Conservation (phyloP, 108 stramenopile genomes). For the Cyclostephanos invisitatus region DNA sequence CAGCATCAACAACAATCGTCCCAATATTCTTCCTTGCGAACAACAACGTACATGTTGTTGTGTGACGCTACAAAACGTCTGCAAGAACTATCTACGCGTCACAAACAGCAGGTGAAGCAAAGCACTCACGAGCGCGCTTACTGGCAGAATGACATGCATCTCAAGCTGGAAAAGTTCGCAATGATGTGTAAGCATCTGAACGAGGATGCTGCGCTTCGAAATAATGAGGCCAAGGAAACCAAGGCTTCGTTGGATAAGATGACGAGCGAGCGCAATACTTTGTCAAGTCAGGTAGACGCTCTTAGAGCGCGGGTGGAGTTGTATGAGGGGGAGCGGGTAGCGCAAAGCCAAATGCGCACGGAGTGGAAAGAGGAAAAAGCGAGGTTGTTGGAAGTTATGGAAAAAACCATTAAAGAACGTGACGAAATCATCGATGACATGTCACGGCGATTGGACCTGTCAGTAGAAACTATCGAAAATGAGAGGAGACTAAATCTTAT, state of each 20-base stretch:
- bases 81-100: slow-evolving; percentile 45
- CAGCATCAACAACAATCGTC: background rate
- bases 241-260: slow-evolving; percentile 43
- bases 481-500: slow-evolving; percentile 48
- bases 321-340: slow-evolving; percentile 51
- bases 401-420: slow-evolving; percentile 39
- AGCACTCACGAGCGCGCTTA: slow-evolving; percentile 58
- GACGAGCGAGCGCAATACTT: slow-evolving; percentile 55
- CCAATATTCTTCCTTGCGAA: background rate
- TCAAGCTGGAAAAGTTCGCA: slow-evolving; percentile 63
- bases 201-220: slow-evolving; percentile 59
- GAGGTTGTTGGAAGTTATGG: slow-evolving; percentile 31
- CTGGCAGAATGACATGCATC: slow-evolving; percentile 66
- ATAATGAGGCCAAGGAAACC: slow-evolving; percentile 51
- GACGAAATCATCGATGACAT: slow-evolving; percentile 56
- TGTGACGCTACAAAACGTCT: slow-evolving; percentile 54
- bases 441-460: slow-evolving; percentile 44
- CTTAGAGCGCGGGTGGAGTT: slow-evolving; percentile 45
- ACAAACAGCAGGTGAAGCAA: slow-evolving; percentile 63
- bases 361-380: slow-evolving; percentile 43
- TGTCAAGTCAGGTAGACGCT: slow-evolving; percentile 48
- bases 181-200: slow-evolving; percentile 68
- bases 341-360: slow-evolving; percentile 30
- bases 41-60: slow-evolving; percentile 22
- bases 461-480: slow-evolving; percentile 47